Percentiles rank a stretch among this genome's conserved stretches.
Evolutionary conservation across 371 early-diverging fungal species (phyloP).

Genomic region (Mucor lusitanicus): DNA sequence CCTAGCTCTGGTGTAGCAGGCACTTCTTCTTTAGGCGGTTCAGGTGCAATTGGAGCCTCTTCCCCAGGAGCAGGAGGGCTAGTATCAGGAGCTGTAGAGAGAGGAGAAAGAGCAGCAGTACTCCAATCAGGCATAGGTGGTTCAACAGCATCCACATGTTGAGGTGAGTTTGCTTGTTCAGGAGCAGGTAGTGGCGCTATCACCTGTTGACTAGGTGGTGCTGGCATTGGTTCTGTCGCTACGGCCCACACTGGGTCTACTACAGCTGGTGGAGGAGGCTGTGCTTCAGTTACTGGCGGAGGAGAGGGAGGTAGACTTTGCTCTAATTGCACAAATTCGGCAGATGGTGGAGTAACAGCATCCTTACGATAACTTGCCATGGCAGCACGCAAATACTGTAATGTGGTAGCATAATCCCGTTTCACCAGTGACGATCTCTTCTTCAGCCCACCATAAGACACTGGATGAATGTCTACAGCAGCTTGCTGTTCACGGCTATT

Average conservation of each 20-base stretch:
- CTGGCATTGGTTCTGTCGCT: background rate
- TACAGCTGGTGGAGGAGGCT: background rate
- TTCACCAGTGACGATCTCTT: background rate
- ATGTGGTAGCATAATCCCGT: slow-evolving; percentile 6
- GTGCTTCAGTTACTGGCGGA: background rate
- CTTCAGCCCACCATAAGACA: background rate
- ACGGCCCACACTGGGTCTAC: background rate
- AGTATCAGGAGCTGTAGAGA: background rate
- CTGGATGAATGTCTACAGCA: background rate
- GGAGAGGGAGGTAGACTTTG: background rate
- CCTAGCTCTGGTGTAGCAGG: background rate
- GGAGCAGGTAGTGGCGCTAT: background rate
- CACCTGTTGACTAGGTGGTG: background rate
- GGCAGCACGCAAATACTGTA: slow-evolving; percentile 3
- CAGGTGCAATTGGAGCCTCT: background rate
- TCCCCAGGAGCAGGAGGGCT: background rate
- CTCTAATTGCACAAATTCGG: background rate
- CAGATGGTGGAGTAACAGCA: background rate
- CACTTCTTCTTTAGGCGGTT: background rate
- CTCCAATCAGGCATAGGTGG: background rate
- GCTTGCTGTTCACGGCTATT: background rate
- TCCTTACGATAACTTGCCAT: slow-evolving; percentile 4
- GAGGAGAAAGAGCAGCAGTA: background rate
- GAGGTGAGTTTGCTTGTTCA: background rate
- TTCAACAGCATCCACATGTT: background rate